phyloP scores from a whole-genome alignment of 2,329 filamentous ascomycete genomes.

The Gremmenia infestans region DNA sequence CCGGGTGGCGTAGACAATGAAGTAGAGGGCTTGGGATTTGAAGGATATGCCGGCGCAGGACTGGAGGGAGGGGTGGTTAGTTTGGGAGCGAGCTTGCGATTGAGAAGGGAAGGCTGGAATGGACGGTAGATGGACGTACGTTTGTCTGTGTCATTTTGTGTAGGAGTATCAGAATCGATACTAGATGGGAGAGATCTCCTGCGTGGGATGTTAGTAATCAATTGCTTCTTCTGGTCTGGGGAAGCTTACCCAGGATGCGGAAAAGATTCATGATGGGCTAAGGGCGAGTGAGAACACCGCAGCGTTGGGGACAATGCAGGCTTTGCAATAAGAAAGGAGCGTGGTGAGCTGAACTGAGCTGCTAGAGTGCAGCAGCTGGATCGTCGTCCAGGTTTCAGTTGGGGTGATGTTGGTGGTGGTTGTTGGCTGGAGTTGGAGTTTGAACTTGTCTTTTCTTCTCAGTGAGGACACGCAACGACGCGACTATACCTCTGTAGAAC shows the following conservation, averaged over 20 bases:
- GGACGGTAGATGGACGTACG: constrained; percentile 47
- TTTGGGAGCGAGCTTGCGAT: background rate
- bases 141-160: constrained; percentile 95
- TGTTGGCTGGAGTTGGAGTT: background rate
- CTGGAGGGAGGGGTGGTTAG: constrained; percentile 42
- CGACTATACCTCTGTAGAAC: background rate
- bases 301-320: constrained; percentile 8
- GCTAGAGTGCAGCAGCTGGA: constrained; percentile 11
- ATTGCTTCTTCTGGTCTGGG: background rate
- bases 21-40: constrained; percentile 94
- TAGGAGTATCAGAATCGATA: constrained; percentile 88
- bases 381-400: constrained; percentile 5
- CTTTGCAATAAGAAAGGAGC: constrained; percentile 1
- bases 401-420: background rate
- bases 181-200: constrained; percentile 94
- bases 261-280: constrained; percentile 61
- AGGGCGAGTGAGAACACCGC: constrained; percentile 14
- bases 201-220: constrained; percentile 8
- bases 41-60: constrained; percentile 97
- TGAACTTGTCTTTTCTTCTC: background rate
- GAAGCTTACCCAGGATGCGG: constrained; percentile 55
- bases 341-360: constrained; percentile 5
- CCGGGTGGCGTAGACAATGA: constrained; percentile 87
- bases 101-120: background rate
- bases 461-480: constrained; percentile 27